These are phyloP conservation scores for Fraxinus baroniana DNA, from an alignment of 305 asterid genomes.

Conservation along the genomic window DNA sequence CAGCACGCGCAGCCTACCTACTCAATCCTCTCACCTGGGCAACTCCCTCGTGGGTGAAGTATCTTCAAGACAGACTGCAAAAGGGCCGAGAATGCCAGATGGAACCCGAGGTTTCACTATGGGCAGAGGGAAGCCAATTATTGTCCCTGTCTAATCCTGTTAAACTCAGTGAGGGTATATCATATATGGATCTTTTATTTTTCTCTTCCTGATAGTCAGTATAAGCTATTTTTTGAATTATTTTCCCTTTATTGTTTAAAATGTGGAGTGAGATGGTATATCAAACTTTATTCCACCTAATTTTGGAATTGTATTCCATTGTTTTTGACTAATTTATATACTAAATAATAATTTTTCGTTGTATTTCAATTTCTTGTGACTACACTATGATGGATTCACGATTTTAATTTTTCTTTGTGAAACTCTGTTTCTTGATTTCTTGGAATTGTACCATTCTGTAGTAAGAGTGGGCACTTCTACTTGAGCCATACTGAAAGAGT, in stretches of 20 bases:
- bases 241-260: neutral
- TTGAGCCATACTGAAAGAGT: neutral
- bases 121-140: constrained; percentile 88
- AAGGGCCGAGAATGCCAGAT: constrained; percentile 96
- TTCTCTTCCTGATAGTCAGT: neutral
- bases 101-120: constrained; percentile 95
- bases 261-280: constrained; percentile 2
- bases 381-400: neutral
- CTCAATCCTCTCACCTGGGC: constrained; percentile 37
- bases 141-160: constrained; percentile 18
- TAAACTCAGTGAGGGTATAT: constrained; percentile 7
- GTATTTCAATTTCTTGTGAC: neutral
- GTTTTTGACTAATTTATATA: neutral
- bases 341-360: neutral
- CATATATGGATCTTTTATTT: neutral
- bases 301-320: neutral
- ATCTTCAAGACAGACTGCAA: constrained; percentile 34
- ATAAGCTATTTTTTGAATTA: neutral
- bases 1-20: constrained; percentile 57
- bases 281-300: neutral
- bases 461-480: neutral
- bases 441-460: neutral
- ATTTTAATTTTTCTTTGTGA: neutral
- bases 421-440: neutral
- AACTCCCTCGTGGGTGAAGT: constrained; percentile 39